phyloP scores from a whole-genome alignment of 2,329 filamentous ascomycete genomes.

The Monilinia vaccinii-corymbosi region DNA sequence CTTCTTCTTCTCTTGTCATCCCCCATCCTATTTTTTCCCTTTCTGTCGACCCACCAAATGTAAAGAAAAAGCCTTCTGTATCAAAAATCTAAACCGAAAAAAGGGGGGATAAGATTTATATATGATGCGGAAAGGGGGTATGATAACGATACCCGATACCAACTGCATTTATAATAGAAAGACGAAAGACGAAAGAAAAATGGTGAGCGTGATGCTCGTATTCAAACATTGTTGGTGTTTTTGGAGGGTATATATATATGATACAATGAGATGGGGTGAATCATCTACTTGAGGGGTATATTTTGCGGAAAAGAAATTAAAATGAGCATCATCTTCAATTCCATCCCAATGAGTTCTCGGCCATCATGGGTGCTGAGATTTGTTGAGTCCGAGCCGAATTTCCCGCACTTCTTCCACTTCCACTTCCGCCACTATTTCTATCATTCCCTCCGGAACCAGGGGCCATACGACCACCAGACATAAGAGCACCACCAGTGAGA shows the following conservation, averaged over 20 bases:
- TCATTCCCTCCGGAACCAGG: constrained; percentile 30
- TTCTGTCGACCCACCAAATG: neutral
- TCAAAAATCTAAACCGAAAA: constrained; percentile 21
- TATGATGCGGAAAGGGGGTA: constrained; percentile 25
- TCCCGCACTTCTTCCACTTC: constrained; percentile 37
- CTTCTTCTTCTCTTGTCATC: too few species aligned
- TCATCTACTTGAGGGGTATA: constrained; percentile 19
- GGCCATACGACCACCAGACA: constrained; percentile 32
- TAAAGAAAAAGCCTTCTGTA: constrained; percentile 21
- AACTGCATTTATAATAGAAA: constrained; percentile 23
- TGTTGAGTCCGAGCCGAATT: constrained; percentile 50
- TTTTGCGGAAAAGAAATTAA: constrained; percentile 15
- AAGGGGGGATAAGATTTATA: constrained; percentile 19
- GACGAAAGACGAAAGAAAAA: constrained; percentile 26
- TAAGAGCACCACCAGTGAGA: constrained; percentile 41
- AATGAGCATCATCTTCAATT: constrained; percentile 40
- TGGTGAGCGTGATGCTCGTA: constrained; percentile 20
- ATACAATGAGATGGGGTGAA: constrained; percentile 21
- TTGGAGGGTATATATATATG: constrained; percentile 17
- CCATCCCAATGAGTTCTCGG: constrained; percentile 70
- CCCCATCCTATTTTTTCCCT: neutral
- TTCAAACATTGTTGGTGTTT: constrained; percentile 17
- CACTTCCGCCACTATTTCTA: constrained; percentile 48
- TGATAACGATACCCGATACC: constrained; percentile 26
- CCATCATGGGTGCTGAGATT: constrained; percentile 67